Base-by-base conservation (phyloP, 176 grass and related monocot genomes). In the Dactylis glomerata region DNA sequence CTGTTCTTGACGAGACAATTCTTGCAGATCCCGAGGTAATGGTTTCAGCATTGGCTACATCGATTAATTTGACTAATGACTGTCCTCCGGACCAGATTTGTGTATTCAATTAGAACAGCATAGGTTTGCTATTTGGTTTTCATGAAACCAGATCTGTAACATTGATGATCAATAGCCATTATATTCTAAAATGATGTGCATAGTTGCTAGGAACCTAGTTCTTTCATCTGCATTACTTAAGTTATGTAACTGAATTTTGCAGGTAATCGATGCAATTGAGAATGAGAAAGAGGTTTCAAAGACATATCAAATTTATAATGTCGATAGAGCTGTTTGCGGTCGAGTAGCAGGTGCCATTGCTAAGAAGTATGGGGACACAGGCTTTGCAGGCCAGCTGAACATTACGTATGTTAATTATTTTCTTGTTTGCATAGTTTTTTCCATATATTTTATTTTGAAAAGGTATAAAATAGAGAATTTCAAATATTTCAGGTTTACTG, bases 281-380 rank as follows among this genome's bases (percentile, higher is more conserved):
- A 79, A 89, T 55, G 97, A 99, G 76, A 99, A 96, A 45, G 97
- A 90, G 75, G 91, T 96, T 84, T 89, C 83, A 68, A 96, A 99
- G 84, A 73, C 79, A 2, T 89, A 94, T 65, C 81, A 86, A 87
- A 92, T 99, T 77, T 96, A 94, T 83, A 99, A 99, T 87, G 91
- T 99, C 78, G 97, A 99, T 80, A 92, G 97, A 87, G 91, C 97
- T 88, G 97, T 96, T 65, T 99, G 97, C 11, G 97, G 93, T 56
- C 86, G 93, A 57, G 82, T 99, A 85, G 89, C 97, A 50, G 97
- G 97, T 91, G 97, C 89, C 76, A 92, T 99, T 89, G 97, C 97
- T 59, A 99, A 99, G 86, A 99, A 94, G 77, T 99, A 99, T 68
- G 97, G 97, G 69, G 97, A 99, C 76, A 89, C 86, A 50, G 97